phyloP scores from a whole-genome alignment of 2,329 filamentous ascomycete species.

The Diaporthe aspalathi region DNA sequence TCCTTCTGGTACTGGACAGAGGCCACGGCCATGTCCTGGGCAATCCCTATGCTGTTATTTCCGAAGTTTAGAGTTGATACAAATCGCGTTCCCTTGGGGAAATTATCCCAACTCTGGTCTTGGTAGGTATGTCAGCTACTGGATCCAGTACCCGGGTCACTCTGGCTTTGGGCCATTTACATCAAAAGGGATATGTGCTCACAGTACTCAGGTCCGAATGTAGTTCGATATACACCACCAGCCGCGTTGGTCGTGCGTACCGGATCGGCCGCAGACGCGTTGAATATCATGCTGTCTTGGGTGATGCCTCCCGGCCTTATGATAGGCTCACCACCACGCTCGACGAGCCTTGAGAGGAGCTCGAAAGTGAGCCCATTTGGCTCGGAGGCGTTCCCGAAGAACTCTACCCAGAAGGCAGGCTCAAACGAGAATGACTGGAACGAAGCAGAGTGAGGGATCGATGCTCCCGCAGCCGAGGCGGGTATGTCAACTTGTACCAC shows the following conservation, averaged over 20 bases:
- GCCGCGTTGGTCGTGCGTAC: constrained; percentile 21
- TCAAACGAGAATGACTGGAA: constrained; percentile 25
- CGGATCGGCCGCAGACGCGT: constrained; percentile 9
- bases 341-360: constrained; percentile 21
- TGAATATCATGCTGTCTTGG: constrained; percentile 26
- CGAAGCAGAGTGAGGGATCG: constrained; percentile 11
- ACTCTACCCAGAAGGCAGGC: constrained; percentile 26
- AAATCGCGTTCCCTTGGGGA: constrained; percentile 18
- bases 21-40: constrained; percentile 4
- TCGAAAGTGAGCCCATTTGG: constrained; percentile 18
- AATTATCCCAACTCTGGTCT: constrained; percentile 23
- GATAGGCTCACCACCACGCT: constrained; percentile 6
- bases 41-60: constrained; percentile 14
- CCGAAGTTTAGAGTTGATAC: constrained; percentile 20
- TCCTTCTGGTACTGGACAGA: constrained; percentile 23
- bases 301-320: constrained; percentile 7
- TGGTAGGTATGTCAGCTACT: background rate
- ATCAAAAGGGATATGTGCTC: background rate
- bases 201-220: constrained; percentile 19
- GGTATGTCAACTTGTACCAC: constrained; percentile 9
- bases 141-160: too few relatives aligned
- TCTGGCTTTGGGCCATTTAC: too few relatives aligned
- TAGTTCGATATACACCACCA: constrained; percentile 17
- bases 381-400: constrained; percentile 18
- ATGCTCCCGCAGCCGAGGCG: constrained; percentile 8